Percentiles rank a stretch among this genome's conserved stretches.
Conservation (phyloP, 2,329 filamentous ascomycete species). For the Grosmannia penicillata region DNA sequence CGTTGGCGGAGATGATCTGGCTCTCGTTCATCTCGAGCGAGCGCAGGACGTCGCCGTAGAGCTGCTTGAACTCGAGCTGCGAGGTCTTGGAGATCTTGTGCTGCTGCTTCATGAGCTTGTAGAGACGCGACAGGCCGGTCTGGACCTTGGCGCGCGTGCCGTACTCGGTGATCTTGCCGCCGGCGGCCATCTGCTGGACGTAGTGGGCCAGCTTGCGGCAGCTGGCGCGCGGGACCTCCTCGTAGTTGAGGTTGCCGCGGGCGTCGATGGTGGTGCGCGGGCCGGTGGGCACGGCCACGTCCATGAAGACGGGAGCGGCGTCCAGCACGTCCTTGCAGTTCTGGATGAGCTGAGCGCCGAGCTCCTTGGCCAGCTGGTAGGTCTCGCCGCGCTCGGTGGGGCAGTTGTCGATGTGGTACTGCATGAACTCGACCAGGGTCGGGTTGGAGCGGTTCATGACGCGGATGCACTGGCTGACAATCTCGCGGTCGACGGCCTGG, state of each 20-base stretch:
- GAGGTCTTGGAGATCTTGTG: constrained; percentile 95
- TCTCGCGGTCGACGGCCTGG: constrained; percentile 87
- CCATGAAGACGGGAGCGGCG: constrained; percentile 81
- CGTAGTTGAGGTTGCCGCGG: constrained; percentile 82
- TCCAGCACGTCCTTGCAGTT: constrained; percentile 91
- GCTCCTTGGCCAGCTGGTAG: constrained; percentile 91
- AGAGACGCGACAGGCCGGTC: constrained; percentile 85
- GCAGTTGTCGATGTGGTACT: constrained; percentile 98
- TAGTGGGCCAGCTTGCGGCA: constrained; percentile 97
- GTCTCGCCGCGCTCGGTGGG: constrained; percentile 93
- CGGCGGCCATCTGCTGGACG: constrained; percentile 95
- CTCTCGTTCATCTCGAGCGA: constrained; percentile 96
- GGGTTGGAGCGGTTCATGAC: constrained; percentile 99
- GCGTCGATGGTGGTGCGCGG: constrained; percentile 86
- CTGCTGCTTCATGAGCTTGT: constrained; percentile 97
- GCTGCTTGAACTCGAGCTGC: constrained; percentile 86
- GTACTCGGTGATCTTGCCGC: constrained; percentile 96
- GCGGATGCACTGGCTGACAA: constrained; percentile 94
- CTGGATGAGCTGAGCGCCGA: constrained; percentile 84
- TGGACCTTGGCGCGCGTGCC: constrained; percentile 97
- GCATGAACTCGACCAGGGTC: constrained; percentile 93
- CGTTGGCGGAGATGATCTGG: constrained; percentile 65
- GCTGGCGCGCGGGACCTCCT: constrained; percentile 73
- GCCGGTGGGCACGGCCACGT: constrained; percentile 81
- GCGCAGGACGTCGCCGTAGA: constrained; percentile 89